These are phyloP conservation scores for Kodamaea lidongshanica DNA, from an alignment of 805 yeast species.

Conservation along the genomic window DNA sequence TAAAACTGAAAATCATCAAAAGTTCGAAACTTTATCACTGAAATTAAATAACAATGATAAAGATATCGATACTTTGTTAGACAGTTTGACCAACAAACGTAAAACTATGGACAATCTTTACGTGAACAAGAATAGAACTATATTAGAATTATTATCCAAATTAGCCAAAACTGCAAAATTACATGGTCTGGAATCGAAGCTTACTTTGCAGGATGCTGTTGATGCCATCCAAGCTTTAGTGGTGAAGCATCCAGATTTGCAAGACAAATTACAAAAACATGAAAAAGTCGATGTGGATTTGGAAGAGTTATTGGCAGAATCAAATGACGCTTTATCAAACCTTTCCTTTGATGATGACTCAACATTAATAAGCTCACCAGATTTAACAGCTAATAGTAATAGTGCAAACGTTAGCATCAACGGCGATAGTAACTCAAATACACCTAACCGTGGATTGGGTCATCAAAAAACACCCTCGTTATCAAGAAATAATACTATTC, in stretches of 20 bases:
- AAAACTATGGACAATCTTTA: slow-evolving; percentile 46
- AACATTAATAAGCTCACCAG: slow-evolving; percentile 18
- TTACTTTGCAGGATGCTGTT: slow-evolving; percentile 42
- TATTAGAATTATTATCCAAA: slow-evolving; percentile 37
- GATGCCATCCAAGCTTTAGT: slow-evolving; percentile 36
- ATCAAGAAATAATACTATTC: slow-evolving; percentile 16
- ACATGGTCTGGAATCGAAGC: slow-evolving; percentile 45
- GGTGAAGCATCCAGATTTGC: slow-evolving; percentile 32
- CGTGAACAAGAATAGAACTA: slow-evolving; percentile 39
- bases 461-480: slow-evolving; percentile 8
- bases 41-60: slow-evolving; percentile 41
- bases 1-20: slow-evolving; percentile 29
- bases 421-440: slow-evolving; percentile 5
- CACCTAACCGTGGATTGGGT: slow-evolving; percentile 7
- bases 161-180: slow-evolving; percentile 40
- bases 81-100: slow-evolving; percentile 42
- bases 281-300: slow-evolving; percentile 27
- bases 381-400: slow-evolving; percentile 5
- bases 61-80: slow-evolving; percentile 44
- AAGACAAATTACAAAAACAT: slow-evolving; percentile 22
- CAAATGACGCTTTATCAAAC: slow-evolving; percentile 26
- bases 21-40: slow-evolving; percentile 29
- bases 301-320: slow-evolving; percentile 28
- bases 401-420: too few relatives aligned
- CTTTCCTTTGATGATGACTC: slow-evolving; percentile 31